Evolutionary conservation across 2,329 filamentous ascomycete species (phyloP), one percentile per base, ranked within the genome.

Genomic region (Aspergillus udagawae): DNA sequence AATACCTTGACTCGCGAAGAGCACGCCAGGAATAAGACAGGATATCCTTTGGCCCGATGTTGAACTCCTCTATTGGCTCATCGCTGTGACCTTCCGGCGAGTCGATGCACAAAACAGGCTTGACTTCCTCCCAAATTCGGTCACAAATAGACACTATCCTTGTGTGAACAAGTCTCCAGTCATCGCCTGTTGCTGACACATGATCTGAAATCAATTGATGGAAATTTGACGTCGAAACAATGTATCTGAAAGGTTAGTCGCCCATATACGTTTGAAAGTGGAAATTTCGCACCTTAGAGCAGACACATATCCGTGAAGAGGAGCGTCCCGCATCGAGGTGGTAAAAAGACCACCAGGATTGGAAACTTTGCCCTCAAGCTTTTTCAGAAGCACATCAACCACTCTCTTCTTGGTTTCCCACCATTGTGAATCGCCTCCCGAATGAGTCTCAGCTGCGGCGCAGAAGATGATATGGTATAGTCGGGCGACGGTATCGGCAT

Each of bases 21-120:
- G 92, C 91, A 65, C 94, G 86, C 83, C 96, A 99, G 60, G 92
- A 96, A 72, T 94, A 99, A 63, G 93, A 97, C 49, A 99, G 76
- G 20, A 96, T 82, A 65, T 95, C 91, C 69, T 97, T 97, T 0
- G 91, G 80, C 1, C 87, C 89, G 4, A 88, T 82, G 17, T 89
- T 85, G n/a, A 91, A 73, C 27, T 93, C 90, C 52, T 92, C 86
- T 0, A 87, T 65, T 53, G 80, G 65, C 57, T 82, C 65, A 70
- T 83, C 77, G 0, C 70, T 78, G 71, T 94, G 87, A 0, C 93
- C 93, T 75, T 99, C 94, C 0, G 95, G 94, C 1, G 94, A 96
- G 74, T 97, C 94, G 61, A 96, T 88, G 67, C 94, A 99, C 0
- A 99, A 82, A 3, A 95, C 85, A 53, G 86, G 82, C 64, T 84